phyloP scores from a whole-genome alignment of 306 rosid species.

The Vicia villosa region DNA sequence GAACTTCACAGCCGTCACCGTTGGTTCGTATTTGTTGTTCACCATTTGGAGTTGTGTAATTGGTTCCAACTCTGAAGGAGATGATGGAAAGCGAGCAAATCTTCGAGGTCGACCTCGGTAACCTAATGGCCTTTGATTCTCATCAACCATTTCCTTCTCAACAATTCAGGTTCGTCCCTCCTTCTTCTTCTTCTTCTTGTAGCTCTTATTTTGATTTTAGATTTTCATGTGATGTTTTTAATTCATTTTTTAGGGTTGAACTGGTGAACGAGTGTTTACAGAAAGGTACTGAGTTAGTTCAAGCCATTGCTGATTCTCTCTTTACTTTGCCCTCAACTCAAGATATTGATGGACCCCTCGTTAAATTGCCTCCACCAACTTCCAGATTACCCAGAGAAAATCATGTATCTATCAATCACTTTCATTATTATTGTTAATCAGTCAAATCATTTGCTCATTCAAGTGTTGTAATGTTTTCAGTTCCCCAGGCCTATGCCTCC shows the following conservation, averaged over 20 bases:
- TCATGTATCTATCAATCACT: constrained; percentile 54
- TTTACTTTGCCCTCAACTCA: constrained; percentile 74
- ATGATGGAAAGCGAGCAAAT: constrained; percentile 40
- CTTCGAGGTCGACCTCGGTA: constrained; percentile 68
- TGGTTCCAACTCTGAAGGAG: not conserved
- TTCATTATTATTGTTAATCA: not conserved
- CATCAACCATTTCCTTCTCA: constrained; percentile 52
- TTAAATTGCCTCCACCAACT: constrained; percentile 66
- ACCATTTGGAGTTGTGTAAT: too few relatives aligned
- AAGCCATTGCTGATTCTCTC: constrained; percentile 67
- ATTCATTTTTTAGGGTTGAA: constrained; percentile 52
- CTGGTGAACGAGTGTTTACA: constrained; percentile 59
- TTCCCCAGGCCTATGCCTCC: constrained; percentile 86
- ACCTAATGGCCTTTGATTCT: constrained; percentile 67
- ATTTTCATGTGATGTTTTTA: not conserved
- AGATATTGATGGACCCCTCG: constrained; percentile 80
- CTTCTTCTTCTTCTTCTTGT: not conserved
- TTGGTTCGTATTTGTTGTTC: too few relatives aligned
- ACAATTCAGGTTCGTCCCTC: constrained; percentile 2
- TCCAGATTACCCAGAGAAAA: constrained; percentile 84
- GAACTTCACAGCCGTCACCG: too few relatives aligned
- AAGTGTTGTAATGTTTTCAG: constrained; percentile 41
- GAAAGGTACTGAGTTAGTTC: constrained; percentile 80
- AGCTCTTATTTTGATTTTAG: not conserved
- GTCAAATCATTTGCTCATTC: constrained; percentile 17